Conservation (phyloP, 192 early-diverging fungal genomes). For the Coemansia sp. region DNA sequence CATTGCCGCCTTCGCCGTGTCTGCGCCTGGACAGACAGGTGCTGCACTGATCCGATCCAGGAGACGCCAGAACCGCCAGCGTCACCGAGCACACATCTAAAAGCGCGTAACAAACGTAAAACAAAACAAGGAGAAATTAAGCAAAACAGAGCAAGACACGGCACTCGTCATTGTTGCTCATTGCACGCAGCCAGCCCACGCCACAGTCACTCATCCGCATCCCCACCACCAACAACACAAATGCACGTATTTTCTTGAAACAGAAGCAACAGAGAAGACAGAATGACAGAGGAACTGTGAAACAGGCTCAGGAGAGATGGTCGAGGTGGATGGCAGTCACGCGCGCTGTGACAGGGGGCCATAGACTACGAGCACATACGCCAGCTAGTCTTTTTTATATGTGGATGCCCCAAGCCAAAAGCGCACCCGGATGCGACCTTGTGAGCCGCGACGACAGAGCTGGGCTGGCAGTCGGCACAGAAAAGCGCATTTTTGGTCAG, state of each 20-base stretch:
- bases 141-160: no score
- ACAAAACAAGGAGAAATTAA: background rate
- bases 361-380: no score
- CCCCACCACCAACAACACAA: background rate
- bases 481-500: background rate
- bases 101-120: background rate
- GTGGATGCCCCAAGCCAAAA: background rate
- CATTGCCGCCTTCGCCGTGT: background rate
- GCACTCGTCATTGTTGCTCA: background rate
- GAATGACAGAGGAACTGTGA: background rate
- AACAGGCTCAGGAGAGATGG: background rate
- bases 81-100: slow-evolving; percentile 48
- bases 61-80: slow-evolving; percentile 20
- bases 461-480: background rate
- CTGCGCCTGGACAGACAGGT: slow-evolving; percentile 34
- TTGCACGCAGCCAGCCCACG: background rate
- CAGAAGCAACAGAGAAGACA: background rate
- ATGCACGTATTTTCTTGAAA: no score
- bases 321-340: background rate
- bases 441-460: background rate
- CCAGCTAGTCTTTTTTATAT: background rate
- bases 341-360: background rate
- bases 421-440: background rate
- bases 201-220: slow-evolving; percentile 3
- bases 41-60: slow-evolving; percentile 38